Percentiles rank a stretch among this genome's conserved stretches.
phyloP scores from a whole-genome alignment of 2,329 filamentous ascomycete species.

The Zasmidium cellare region DNA sequence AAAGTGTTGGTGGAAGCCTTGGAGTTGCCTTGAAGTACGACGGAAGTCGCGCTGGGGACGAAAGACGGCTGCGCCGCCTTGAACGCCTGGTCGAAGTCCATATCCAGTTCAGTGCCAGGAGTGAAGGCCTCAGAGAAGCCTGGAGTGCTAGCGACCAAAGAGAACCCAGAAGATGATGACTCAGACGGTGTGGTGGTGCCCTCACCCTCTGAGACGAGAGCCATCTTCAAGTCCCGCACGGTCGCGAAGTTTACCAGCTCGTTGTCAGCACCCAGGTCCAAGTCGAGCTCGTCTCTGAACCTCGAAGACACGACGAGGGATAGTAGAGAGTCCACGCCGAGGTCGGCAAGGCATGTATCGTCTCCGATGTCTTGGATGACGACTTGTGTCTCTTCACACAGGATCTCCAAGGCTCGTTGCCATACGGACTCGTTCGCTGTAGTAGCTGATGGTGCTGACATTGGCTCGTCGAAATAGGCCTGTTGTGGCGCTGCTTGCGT shows the following conservation, averaged over 20 bases:
- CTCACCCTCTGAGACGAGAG: background rate
- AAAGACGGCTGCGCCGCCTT: background rate
- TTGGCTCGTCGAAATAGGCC: background rate
- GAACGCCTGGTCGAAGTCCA: background rate
- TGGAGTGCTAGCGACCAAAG: background rate
- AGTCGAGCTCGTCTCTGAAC: slow-evolving; percentile 17
- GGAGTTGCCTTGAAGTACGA: slow-evolving; percentile 20
- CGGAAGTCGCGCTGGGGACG: slow-evolving; percentile 6
- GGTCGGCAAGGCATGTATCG: slow-evolving; percentile 11
- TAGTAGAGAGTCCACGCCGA: slow-evolving; percentile 31
- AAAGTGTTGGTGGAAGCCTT: slow-evolving; percentile 14
- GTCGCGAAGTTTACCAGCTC: background rate
- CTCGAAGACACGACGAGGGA: slow-evolving; percentile 6
- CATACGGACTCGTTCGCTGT: background rate
- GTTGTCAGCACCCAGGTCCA: slow-evolving; percentile 13
- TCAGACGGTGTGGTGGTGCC: background rate
- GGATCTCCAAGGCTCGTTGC: background rate
- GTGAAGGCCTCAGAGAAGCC: background rate
- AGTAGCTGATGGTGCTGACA: background rate
- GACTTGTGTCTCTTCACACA: background rate
- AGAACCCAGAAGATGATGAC: background rate
- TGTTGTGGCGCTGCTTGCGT: background rate
- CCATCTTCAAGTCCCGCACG: background rate
- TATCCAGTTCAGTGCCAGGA: background rate
- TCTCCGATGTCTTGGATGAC: background rate